These are phyloP conservation scores for Sporothrix dimorphospora DNA, from an alignment of 2,329 filamentous ascomycete species.

Conservation along the genomic window DNA sequence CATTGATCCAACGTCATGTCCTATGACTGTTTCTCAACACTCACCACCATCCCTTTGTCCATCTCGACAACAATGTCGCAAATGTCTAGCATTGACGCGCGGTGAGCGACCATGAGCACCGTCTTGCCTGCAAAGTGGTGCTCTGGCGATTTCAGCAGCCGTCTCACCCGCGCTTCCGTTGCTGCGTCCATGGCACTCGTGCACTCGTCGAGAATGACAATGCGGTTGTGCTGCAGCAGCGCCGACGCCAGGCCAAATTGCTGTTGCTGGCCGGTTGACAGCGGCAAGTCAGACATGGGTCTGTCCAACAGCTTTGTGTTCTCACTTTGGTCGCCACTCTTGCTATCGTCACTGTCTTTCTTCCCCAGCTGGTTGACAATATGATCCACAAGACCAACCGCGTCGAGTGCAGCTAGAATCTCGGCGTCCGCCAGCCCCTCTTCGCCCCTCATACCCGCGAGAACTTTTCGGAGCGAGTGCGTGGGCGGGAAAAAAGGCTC, in stretches of 20 bases:
- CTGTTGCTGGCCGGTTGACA: constrained; percentile 11
- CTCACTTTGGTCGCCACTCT: not conserved
- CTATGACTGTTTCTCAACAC: not conserved
- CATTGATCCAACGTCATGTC: too few relatives aligned
- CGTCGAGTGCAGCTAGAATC: not conserved
- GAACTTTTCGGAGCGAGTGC: not conserved
- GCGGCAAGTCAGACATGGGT: not conserved
- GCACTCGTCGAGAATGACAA: constrained; percentile 15
- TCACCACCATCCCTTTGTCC: not conserved
- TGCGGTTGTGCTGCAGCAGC: constrained; percentile 7
- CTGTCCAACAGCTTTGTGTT: not conserved
- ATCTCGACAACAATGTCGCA: constrained; percentile 20
- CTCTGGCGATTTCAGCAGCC: not conserved
- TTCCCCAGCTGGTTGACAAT: not conserved
- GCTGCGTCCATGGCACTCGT: constrained; percentile 18
- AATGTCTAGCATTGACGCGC: constrained; percentile 9
- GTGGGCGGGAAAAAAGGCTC: constrained; percentile 21
- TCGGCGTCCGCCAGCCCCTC: not conserved
- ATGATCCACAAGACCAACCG: constrained; percentile 6
- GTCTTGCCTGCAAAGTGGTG: constrained; percentile 19
- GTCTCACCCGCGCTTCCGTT: not conserved
- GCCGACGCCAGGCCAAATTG: constrained; percentile 12
- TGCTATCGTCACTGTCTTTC: not conserved
- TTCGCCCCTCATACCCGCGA: not conserved
- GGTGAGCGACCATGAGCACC: constrained; percentile 12